Conservation (phyloP, 441 rosid species). For the Croton setiger region DNA sequence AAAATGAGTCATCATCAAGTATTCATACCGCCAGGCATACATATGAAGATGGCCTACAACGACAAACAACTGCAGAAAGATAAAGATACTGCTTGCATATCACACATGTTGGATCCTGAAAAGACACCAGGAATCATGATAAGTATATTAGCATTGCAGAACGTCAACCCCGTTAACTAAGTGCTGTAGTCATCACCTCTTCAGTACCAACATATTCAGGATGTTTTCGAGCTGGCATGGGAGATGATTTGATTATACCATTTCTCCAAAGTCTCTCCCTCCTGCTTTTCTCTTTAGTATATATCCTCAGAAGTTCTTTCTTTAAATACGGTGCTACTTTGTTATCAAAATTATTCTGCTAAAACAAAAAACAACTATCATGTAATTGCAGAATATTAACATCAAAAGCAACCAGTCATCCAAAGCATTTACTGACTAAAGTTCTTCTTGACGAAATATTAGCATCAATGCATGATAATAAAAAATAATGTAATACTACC, state of each 20-base stretch:
- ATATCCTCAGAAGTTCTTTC: conserved; percentile 74
- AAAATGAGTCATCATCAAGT: conserved; percentile 11
- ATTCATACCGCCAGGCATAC: conserved; percentile 85
- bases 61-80: conserved; percentile 79
- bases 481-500: too few relatives aligned
- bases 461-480: background rate
- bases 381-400: background rate
- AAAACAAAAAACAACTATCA: conserved; percentile 13
- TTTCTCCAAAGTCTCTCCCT: conserved; percentile 84
- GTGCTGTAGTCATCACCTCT: conserved; percentile 53
- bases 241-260: conserved; percentile 79
- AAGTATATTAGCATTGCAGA: conserved; percentile 8
- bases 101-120: conserved; percentile 85
- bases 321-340: conserved; percentile 61
- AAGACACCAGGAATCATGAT: conserved; percentile 22
- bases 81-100: conserved; percentile 91
- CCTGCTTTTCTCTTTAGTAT: conserved; percentile 62
- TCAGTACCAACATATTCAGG: conserved; percentile 88
- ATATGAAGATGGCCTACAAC: conserved; percentile 76
- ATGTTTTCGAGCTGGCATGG: conserved; percentile 57
- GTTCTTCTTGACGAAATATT: background rate
- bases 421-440: background rate
- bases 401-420: conserved; percentile 1
- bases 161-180: conserved; percentile 18
- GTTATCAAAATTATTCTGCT: conserved; percentile 49